Percentiles rank a stretch among this genome's conserved stretches.
Evolutionary conservation across 2,329 filamentous ascomycete genomes (phyloP).

Genomic region (Sarocladium brachiariae): DNA sequence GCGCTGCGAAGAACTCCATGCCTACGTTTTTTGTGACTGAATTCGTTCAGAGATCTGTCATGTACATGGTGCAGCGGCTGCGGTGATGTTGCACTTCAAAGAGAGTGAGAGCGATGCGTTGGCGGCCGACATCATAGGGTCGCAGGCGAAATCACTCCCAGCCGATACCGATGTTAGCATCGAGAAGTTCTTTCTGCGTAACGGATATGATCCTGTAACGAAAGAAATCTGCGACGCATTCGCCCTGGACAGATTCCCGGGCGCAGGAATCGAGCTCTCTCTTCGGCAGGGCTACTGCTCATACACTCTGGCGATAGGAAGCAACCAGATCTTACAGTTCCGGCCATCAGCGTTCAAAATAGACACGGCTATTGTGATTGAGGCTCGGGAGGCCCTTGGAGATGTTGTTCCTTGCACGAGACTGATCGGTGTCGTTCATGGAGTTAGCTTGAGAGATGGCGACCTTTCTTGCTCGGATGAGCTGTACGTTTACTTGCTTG

Average conservation of each 20-base stretch:
- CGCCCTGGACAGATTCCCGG: slow-evolving; percentile 24
- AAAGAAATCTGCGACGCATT: slow-evolving; percentile 22
- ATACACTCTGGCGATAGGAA: slow-evolving; percentile 37
- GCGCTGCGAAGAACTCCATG: neutral
- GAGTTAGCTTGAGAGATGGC: neutral
- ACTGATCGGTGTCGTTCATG: slow-evolving; percentile 22
- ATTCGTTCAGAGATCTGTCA: too few relatives aligned
- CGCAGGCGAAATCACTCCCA: neutral
- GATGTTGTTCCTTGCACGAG: slow-evolving; percentile 34
- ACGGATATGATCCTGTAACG: slow-evolving; percentile 15
- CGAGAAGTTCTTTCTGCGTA: slow-evolving; percentile 17
- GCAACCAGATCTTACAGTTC: slow-evolving; percentile 39
- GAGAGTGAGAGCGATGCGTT: too few relatives aligned
- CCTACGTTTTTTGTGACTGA: too few relatives aligned
- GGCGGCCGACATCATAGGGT: too few relatives aligned
- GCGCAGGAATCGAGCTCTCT: slow-evolving; percentile 22
- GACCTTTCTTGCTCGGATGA: neutral
- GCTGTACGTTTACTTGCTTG: slow-evolving; percentile 35
- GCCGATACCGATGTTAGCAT: neutral
- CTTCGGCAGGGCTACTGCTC: slow-evolving; percentile 45
- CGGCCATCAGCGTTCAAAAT: slow-evolving; percentile 36
- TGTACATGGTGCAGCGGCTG: too few relatives aligned
- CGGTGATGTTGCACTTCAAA: neutral
- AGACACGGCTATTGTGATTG: slow-evolving; percentile 27
- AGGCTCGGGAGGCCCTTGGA: slow-evolving; percentile 34